These are phyloP conservation scores for Delonix regia DNA, from an alignment of 306 rosid genomes.

Conservation along the genomic window DNA sequence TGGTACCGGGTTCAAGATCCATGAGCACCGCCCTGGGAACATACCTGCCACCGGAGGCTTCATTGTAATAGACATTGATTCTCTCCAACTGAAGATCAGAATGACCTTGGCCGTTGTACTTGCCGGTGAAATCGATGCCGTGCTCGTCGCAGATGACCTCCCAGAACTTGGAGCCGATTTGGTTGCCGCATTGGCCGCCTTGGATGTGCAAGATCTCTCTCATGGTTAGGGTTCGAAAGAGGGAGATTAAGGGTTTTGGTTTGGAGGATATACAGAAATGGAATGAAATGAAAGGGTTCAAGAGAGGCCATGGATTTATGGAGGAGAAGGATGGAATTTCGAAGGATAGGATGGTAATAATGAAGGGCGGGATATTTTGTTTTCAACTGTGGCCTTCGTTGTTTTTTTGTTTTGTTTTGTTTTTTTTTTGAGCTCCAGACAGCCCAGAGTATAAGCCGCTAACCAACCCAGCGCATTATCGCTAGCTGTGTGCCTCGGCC, in stretches of 20 bases:
- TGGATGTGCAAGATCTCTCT: slow-evolving; percentile 90
- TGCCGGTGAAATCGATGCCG: slow-evolving; percentile 81
- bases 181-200: slow-evolving; percentile 97
- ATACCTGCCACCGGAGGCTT: slow-evolving; percentile 90
- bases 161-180: slow-evolving; percentile 97
- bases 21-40: slow-evolving; percentile 94
- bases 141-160: slow-evolving; percentile 93
- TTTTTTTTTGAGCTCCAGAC: slow-evolving; percentile 17
- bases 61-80: slow-evolving; percentile 88
- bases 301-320: slow-evolving; percentile 29
- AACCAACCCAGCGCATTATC: slow-evolving; percentile 41
- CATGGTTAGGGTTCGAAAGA: slow-evolving; percentile 41
- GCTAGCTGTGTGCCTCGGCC: neutral
- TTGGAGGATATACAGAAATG: neutral
- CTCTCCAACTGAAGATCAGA: slow-evolving; percentile 78
- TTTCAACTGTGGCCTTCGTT: slow-evolving; percentile 42
- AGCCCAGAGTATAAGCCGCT: slow-evolving; percentile 31
- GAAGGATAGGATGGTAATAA: slow-evolving; percentile 70
- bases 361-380: slow-evolving; percentile 61
- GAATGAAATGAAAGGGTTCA: neutral
- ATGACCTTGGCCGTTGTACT: slow-evolving; percentile 53
- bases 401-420: too few relatives aligned
- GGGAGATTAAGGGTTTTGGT: slow-evolving; percentile 23
- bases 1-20: slow-evolving; percentile 95
- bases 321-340: slow-evolving; percentile 14